Evolutionary conservation across 2,329 filamentous ascomycete genomes (phyloP).

Genomic region (Clarireedia homoeocarpa): DNA sequence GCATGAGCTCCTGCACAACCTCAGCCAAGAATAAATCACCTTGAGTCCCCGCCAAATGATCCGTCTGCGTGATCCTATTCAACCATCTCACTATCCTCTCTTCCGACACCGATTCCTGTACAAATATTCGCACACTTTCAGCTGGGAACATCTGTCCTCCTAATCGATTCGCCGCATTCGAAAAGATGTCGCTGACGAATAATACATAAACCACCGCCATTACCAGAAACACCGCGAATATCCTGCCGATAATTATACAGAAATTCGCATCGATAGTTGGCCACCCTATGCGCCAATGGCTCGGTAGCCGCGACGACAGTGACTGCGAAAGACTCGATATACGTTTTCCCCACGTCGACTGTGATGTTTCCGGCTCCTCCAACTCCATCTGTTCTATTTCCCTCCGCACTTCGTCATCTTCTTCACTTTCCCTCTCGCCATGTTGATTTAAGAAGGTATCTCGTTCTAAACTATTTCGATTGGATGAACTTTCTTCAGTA

Average conservation of each 20-base stretch:
- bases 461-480: constrained; percentile 21
- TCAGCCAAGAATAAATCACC: constrained; percentile 81
- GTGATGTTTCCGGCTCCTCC: constrained; percentile 52
- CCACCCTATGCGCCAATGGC: constrained; percentile 25
- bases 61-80: constrained; percentile 70
- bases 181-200: constrained; percentile 79
- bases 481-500: constrained; percentile 62
- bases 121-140: constrained; percentile 68
- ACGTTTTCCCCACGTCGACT: constrained; percentile 30
- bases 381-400: constrained; percentile 89
- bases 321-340: constrained; percentile 29
- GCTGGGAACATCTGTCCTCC: constrained; percentile 71
- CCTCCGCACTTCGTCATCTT: constrained; percentile 60
- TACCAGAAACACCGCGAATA: constrained; percentile 69
- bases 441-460: constrained; percentile 44
- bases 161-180: constrained; percentile 53
- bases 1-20: constrained; percentile 75
- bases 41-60: constrained; percentile 90
- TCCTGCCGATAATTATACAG: constrained; percentile 59
- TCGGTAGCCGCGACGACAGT: constrained; percentile 27
- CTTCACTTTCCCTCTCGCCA: constrained; percentile 36
- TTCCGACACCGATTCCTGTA: constrained; percentile 66
- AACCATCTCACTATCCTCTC: constrained; percentile 64
- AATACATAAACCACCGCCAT: constrained; percentile 73
- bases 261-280: constrained; percentile 30